These are phyloP conservation scores for Tilletia indica DNA, from an alignment of 1,284 basidiomycete species.

Conservation along the genomic window DNA sequence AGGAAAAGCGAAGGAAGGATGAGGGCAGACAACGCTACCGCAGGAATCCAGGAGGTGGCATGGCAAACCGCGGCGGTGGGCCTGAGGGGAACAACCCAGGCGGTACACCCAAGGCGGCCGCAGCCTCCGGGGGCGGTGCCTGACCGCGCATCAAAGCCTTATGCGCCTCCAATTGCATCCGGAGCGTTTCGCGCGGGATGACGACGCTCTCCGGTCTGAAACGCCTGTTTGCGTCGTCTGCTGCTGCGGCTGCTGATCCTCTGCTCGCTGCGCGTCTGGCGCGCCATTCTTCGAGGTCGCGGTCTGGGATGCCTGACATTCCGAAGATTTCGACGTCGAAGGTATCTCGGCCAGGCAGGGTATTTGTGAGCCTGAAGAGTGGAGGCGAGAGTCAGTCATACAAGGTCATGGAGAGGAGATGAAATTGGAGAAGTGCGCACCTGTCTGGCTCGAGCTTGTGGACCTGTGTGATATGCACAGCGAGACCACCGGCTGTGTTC, in stretches of 20 bases:
- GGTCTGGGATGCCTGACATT: constrained; percentile 95
- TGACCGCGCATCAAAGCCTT: constrained; percentile 82
- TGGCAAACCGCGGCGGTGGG: not conserved
- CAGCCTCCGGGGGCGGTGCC: constrained; percentile 61
- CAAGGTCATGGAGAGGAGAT: not conserved
- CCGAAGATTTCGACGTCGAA: constrained; percentile 99
- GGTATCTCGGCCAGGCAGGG: constrained; percentile 89
- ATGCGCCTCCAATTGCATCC: constrained; percentile 81
- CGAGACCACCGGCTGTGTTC: constrained; percentile 94
- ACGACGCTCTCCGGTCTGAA: constrained; percentile 79
- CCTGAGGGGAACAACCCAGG: constrained; percentile 16
- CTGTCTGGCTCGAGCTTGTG: constrained; percentile 96
- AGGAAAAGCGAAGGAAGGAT: too few relatives aligned
- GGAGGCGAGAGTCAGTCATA: not conserved
- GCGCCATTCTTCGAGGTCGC: constrained; percentile 91
- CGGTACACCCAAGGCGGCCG: not conserved
- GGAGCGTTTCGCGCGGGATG: constrained; percentile 70
- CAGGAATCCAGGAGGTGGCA: constrained; percentile 5
- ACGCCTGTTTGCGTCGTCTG: constrained; percentile 62
- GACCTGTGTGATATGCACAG: constrained; percentile 98
- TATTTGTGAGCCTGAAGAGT: constrained; percentile 79
- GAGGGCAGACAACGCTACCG: not conserved
- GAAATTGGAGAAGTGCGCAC: constrained; percentile 58
- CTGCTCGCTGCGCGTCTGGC: constrained; percentile 57
- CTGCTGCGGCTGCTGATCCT: constrained; percentile 54